Conservation (phyloP, 139 green algal species). For the Nannochloris sp. region DNA sequence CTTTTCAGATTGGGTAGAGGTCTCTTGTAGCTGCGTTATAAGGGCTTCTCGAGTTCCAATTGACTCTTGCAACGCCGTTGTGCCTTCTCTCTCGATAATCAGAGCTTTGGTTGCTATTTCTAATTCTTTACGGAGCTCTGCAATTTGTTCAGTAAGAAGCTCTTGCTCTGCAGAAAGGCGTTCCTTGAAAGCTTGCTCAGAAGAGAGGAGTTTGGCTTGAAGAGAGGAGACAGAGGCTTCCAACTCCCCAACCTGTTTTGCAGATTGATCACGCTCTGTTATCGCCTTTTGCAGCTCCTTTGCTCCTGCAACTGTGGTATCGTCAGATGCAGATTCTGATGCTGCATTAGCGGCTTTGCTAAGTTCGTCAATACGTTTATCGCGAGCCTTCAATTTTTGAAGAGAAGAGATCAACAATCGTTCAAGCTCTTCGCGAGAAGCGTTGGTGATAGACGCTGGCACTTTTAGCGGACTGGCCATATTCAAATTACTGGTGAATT, state of each 20-base stretch:
- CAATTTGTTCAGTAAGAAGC: conserved; percentile 11
- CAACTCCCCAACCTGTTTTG: neutral
- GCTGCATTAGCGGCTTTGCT: neutral
- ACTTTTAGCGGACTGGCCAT: conserved; percentile 4
- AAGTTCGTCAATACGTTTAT: conserved; percentile 35
- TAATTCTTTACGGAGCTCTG: neutral
- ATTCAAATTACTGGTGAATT: too few relatives aligned
- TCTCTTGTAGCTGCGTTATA: neutral
- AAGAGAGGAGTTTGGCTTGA: conserved; percentile 13
- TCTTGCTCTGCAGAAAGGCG: conserved; percentile 24
- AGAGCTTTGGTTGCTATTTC: neutral
- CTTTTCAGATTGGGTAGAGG: neutral
- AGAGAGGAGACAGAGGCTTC: conserved; percentile 9
- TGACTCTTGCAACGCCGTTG: neutral
- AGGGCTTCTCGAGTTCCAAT: neutral
- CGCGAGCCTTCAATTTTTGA: conserved; percentile 16
- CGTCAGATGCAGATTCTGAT: too few relatives aligned
- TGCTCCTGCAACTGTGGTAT: too few relatives aligned
- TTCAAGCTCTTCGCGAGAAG: conserved; percentile 12
- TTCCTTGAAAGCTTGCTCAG: conserved; percentile 14
- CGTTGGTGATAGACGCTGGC: conserved; percentile 27
- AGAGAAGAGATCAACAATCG: neutral
- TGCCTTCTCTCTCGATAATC: neutral
- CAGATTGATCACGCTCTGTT: neutral
- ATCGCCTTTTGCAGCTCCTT: neutral